phyloP scores from a whole-genome alignment of 2,329 filamentous ascomycete genomes.

The Alternaria panax region DNA sequence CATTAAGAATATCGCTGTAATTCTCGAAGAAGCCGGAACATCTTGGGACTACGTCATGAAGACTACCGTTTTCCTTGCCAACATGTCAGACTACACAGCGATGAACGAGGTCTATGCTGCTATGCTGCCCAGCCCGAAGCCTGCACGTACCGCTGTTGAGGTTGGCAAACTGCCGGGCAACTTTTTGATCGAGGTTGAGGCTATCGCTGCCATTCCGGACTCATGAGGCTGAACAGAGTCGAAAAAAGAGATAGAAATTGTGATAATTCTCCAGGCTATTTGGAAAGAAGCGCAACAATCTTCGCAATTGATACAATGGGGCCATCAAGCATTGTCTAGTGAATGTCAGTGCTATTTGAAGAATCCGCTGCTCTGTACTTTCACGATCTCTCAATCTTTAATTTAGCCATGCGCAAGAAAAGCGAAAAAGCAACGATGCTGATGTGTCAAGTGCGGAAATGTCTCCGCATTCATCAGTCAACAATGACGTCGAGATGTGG shows the following conservation, averaged over 20 bases:
- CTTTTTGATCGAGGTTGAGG: constrained; percentile 43
- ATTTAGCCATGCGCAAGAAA: background rate
- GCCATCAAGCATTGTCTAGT: background rate
- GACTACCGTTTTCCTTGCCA: constrained; percentile 43
- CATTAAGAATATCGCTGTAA: constrained; percentile 42
- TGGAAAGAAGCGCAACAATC: background rate
- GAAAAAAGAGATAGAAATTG: background rate
- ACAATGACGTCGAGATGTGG: background rate
- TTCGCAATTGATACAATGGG: background rate
- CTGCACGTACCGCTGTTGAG: constrained; percentile 41
- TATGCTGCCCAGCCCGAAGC: constrained; percentile 42
- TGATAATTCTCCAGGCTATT: background rate
- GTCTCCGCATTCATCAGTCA: background rate
- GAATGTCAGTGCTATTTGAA: background rate
- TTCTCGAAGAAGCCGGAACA: constrained; percentile 43
- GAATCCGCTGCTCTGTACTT: rapidly evolving
- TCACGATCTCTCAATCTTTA: rapidly evolving
- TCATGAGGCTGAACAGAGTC: constrained; percentile 2
- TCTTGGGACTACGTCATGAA: constrained; percentile 47
- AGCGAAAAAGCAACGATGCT: background rate
- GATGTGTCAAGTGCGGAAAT: background rate
- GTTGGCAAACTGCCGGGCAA: constrained; percentile 43
- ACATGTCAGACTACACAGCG: constrained; percentile 43
- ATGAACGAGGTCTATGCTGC: constrained; percentile 46
- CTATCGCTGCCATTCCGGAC: constrained; percentile 41